Evolutionary conservation across 163 green algal species (phyloP), one percentile per base, ranked within the genome.

Genomic region (Trebouxiophyceae sp.): DNA sequence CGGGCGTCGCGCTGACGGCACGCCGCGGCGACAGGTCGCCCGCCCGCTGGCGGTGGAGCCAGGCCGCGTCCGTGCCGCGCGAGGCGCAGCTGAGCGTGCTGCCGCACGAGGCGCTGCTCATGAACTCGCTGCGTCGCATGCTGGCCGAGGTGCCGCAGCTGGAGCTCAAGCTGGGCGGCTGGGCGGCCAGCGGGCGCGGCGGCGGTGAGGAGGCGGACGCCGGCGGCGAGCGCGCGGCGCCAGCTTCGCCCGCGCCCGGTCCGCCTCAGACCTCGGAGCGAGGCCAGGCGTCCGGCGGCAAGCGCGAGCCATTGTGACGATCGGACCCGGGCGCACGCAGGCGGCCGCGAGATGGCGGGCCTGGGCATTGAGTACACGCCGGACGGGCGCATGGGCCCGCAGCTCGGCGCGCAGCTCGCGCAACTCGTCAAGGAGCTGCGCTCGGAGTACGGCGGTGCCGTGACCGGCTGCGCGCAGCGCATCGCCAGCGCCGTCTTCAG

Each of bases 401-500:
- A 81, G 26, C 76, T 93, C 45, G 86, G 86, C 2, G 86, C 83
- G 12, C 86, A 93, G 65, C 88, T 87, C 64, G 84, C 85, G 7
- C 78, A 89, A 69, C 72, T 90, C 54, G 84, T 93, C 44, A 90
- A 91, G 73, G 86, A 94, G 78, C 69, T 92, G 72, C 82, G 87
- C 45, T 87, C 70, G 19, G 79, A 89, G 69, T 94, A 92, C 70
- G 82, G 75, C 28, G 75, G 75, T 5, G 80, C 76, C 5, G 76
- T 90, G 33, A 82, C 78, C 8, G 62, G 70, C 26, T 81, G 66
- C 63, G 82, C 79, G 24, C 69, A 83, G 67, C 74, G 81, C n/a
- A 79, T 94, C 71, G 69, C 78, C 3, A 54, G 57, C 12, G 80
- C 74, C 20, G 69, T 91, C 24, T 76, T 75, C 50, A 57, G 47